Base-by-base conservation (phyloP, 2,329 filamentous ascomycete genomes). In the Aspergillus fructus region DNA sequence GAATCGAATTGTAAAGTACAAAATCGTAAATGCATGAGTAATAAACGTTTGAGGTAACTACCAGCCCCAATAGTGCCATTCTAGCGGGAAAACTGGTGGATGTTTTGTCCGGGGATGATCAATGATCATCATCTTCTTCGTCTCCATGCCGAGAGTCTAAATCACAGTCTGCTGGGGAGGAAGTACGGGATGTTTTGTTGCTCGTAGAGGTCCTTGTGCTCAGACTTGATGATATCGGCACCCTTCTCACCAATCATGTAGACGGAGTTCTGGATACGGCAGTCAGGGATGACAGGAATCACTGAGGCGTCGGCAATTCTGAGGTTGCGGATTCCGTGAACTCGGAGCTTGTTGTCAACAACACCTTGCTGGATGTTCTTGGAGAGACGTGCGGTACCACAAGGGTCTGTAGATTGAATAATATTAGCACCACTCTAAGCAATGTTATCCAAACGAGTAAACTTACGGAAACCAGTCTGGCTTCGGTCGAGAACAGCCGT, bases 251-350 rank as follows among this genome's bases (percentile, higher is more conserved):
- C 84, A 56, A 85, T 66, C 79, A 83, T 83, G 62, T 87, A 87
- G 2, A 86, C 83, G 2, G 81, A 78, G 56, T 84, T 85, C 67
- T 86, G 83, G 48, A 85, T 85, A 1, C 83, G 78, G 73, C 83
- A 76, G 77, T 83, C 58, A 67, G 83, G 68, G 78, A 83, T 68
- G 9, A 85, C 75, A 0, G 83, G 83, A 12, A 85, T 80, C 21
- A 84, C 69, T 0, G 80, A 83, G 0, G 83, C 83, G 65, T 86
- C 83, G 34, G 81, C 78, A 11, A 86, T 76, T 8, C 83, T 77
- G 2, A 86, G 75, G 21, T 77, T 79, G 53, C 79, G 76, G 48
- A 85, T 70, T 0, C 83, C 83, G 58, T 82, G 78, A 3, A 86
- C 83, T 54, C 75, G 77, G 1, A 86, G 77, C 6, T 65, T 69